These are phyloP conservation scores for Oryza glaberrima DNA, from an alignment of 176 grass and related monocot genomes.

Conservation along the genomic window DNA sequence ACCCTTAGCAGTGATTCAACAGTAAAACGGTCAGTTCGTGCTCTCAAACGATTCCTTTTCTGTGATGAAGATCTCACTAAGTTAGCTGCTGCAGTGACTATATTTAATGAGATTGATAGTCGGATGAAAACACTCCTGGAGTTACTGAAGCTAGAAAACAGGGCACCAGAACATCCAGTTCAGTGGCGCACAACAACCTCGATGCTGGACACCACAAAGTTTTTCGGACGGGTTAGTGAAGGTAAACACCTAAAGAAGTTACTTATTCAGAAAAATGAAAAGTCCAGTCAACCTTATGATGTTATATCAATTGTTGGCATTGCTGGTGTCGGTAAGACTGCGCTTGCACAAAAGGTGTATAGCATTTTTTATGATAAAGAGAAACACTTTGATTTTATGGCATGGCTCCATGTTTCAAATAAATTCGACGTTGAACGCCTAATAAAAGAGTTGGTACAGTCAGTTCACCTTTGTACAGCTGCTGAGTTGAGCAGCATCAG, in stretches of 20 bases:
- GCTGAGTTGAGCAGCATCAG: conserved; percentile 20
- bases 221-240: conserved; percentile 14
- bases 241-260: background rate
- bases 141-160: conserved; percentile 11
- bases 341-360: conserved; percentile 39
- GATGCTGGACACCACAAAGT: background rate
- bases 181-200: conserved; percentile 40
- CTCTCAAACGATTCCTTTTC: conserved; percentile 3
- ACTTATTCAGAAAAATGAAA: background rate
- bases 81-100: conserved; percentile 5
- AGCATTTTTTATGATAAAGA: background rate
- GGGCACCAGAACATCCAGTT: background rate
- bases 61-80: conserved; percentile 23
- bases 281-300: conserved; percentile 32
- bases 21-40: conserved; percentile 5
- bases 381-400: conserved; percentile 17
- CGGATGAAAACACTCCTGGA: conserved; percentile 23
- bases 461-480: background rate
- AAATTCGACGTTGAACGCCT: conserved; percentile 11
- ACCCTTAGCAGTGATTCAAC: conserved; percentile 14
- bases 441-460: conserved; percentile 42
- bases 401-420: conserved; percentile 44
- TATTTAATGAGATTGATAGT: conserved; percentile 30
- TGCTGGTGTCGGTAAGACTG: conserved; percentile 60
- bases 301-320: conserved; percentile 56